Evolutionary conservation across 805 yeast genomes (phyloP).

Genomic region (Cyberlindnera sargentensis): DNA sequence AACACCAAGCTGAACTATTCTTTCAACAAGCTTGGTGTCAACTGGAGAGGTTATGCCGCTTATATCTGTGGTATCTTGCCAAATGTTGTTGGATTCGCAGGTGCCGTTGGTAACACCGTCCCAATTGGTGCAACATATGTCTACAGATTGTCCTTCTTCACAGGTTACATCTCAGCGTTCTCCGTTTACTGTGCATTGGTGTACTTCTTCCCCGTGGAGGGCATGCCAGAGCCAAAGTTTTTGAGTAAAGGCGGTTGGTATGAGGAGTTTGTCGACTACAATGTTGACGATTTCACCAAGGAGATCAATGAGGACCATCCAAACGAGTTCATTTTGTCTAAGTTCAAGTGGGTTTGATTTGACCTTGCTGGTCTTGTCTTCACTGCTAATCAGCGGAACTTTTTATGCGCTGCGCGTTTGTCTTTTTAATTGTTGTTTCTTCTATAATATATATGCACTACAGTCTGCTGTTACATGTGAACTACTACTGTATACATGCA

Average conservation of each 20-base stretch:
- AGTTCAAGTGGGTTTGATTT: neutral
- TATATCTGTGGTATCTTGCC: slow-evolving; percentile 77
- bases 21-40: slow-evolving; percentile 57
- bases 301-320: slow-evolving; percentile 18
- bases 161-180: slow-evolving; percentile 62
- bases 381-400: no score
- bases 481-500: no score
- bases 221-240: slow-evolving; percentile 33
- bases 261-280: slow-evolving; percentile 21
- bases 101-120: slow-evolving; percentile 68
- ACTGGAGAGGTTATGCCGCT: slow-evolving; percentile 82
- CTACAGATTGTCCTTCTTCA: slow-evolving; percentile 67
- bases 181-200: slow-evolving; percentile 47
- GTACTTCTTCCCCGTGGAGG: slow-evolving; percentile 45
- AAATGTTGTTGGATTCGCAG: slow-evolving; percentile 82
- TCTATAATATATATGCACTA: no score
- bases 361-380: no score
- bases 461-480: no score
- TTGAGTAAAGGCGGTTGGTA: slow-evolving; percentile 46
- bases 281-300: slow-evolving; percentile 10
- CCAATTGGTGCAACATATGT: slow-evolving; percentile 74
- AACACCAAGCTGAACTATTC: slow-evolving; percentile 40
- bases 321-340: slow-evolving; percentile 8
- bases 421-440: no score
- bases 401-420: no score